Evolutionary conservation across 805 yeast species (phyloP).

Genomic region (Zygosaccharomyces bailii): DNA sequence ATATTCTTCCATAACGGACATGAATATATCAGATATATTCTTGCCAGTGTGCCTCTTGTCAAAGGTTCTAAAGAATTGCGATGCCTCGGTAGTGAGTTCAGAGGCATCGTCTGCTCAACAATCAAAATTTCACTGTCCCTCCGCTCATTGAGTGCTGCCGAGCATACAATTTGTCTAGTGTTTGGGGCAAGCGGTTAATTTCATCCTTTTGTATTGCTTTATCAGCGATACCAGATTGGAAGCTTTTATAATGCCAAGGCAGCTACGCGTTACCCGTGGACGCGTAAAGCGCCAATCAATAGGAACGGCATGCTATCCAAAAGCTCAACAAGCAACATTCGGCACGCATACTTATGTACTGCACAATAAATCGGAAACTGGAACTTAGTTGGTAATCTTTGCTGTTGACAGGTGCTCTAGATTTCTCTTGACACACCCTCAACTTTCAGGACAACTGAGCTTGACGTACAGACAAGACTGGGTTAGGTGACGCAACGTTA

Average conservation of each 20-base stretch:
- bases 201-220: not conserved
- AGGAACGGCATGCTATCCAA: not conserved
- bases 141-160: not conserved
- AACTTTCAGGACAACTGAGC: not conserved
- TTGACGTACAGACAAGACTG: not conserved
- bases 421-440: not conserved
- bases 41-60: conserved; percentile 2
- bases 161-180: not conserved
- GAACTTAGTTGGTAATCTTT: not conserved
- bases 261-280: not conserved
- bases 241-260: not conserved
- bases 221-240: not conserved
- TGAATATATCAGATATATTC: conserved; percentile 3
- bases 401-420: not conserved
- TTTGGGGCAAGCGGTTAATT: not conserved
- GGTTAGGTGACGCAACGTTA: not conserved
- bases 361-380: not conserved
- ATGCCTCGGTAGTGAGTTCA: not conserved
- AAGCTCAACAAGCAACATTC: not conserved
- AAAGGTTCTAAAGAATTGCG: not conserved
- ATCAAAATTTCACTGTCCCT: not conserved
- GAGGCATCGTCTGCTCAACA: not conserved
- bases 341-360: not conserved
- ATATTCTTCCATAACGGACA: conserved; percentile 4
- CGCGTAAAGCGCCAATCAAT: not conserved